Conservation (phyloP, 2,329 filamentous ascomycete genomes). For the Cercospora sp. region DNA sequence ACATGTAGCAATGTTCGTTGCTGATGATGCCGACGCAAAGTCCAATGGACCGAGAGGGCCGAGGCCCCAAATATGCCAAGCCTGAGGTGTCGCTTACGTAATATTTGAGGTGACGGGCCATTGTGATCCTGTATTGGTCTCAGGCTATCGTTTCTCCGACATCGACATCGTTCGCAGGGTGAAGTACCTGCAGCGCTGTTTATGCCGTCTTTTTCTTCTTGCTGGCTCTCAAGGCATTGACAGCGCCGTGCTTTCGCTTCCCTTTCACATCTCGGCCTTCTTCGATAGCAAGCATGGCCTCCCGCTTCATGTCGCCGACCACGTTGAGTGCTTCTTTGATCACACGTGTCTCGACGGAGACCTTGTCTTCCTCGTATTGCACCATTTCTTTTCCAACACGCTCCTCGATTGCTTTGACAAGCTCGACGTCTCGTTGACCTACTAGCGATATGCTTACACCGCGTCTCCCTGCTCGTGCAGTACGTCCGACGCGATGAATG, state of each 20-base stretch:
- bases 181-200: background rate
- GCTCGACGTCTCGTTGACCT: constrained; percentile 86
- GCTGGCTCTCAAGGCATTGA: constrained; percentile 4
- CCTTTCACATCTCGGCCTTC: constrained; percentile 88
- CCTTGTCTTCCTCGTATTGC: constrained; percentile 82
- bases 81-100: background rate
- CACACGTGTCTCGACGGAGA: constrained; percentile 90
- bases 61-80: background rate
- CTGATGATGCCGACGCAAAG: background rate
- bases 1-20: background rate
- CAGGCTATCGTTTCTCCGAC: background rate
- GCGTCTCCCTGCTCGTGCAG: constrained; percentile 81
- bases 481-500: constrained; percentile 93
- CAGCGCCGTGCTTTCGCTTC: constrained; percentile 54
- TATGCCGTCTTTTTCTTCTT: constrained; percentile 8
- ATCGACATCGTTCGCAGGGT: background rate
- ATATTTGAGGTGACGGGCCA: background rate
- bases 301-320: constrained; percentile 93
- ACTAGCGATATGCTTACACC: constrained; percentile 86
- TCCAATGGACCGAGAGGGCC: background rate
- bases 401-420: constrained; percentile 86
- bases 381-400: constrained; percentile 79
- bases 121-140: background rate
- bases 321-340: constrained; percentile 81
- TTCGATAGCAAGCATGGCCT: constrained; percentile 87